Percentiles rank a stretch among this genome's conserved stretches.
These are phyloP conservation scores for Buxus sempervirens DNA, from an alignment of 164 flowering plant genomes.

Conservation along the genomic window DNA sequence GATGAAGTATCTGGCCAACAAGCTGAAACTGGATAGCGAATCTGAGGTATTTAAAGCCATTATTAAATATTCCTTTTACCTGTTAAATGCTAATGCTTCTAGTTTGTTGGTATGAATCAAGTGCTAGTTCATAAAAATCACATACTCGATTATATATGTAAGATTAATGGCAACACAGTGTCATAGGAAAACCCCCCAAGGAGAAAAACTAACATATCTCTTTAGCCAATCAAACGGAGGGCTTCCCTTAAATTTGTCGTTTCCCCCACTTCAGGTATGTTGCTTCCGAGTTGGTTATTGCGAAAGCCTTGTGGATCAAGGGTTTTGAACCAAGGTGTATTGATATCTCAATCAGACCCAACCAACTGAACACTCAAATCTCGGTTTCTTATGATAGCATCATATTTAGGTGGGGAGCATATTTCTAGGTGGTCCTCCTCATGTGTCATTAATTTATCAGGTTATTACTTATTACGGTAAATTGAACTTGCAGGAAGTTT, in stretches of 20 bases:
- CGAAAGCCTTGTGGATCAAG: no score
- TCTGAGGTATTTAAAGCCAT: constrained; percentile 66
- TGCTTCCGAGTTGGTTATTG: no score
- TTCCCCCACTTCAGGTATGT: no score
- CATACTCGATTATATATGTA: not conserved
- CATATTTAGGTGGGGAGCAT: constrained; percentile 48
- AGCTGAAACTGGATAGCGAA: constrained; percentile 84
- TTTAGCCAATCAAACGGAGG: not conserved
- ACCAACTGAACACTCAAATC: no score
- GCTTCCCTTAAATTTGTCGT: no score
- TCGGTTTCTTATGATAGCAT: constrained; percentile 21
- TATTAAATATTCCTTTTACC: not conserved
- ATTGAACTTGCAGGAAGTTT: not conserved
- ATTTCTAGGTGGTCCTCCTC: constrained; percentile 23
- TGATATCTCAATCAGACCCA: no score
- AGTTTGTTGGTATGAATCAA: constrained; percentile 8
- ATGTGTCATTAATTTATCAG: constrained; percentile 3
- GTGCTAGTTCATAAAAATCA: constrained; percentile 3
- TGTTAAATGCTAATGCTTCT: constrained; percentile 7
- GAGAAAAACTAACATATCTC: constrained; percentile 7
- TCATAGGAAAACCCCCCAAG: constrained; percentile 8
- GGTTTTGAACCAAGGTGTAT: no score
- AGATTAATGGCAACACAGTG: not conserved
- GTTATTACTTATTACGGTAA: not conserved
- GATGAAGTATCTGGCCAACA: constrained; percentile 84